Evolutionary conservation across 768 basidiomycete genomes (phyloP).

Genomic region (Agaricus bisporus): DNA sequence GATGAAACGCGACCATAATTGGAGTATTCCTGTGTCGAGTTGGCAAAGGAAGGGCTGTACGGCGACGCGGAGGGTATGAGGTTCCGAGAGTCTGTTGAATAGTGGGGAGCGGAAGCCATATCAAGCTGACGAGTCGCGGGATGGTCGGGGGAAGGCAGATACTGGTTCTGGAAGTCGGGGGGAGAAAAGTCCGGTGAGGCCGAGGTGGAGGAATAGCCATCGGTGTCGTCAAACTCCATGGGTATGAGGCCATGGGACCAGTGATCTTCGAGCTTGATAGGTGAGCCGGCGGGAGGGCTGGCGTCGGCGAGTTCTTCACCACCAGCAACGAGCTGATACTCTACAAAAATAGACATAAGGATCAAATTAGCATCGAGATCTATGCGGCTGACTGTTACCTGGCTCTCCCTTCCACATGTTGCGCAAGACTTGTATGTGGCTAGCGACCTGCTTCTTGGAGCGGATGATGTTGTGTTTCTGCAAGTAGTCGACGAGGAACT

Average conservation of each 20-base stretch:
- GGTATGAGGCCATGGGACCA: constrained; percentile 35
- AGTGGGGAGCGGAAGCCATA: constrained; percentile 1
- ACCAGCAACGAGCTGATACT: constrained; percentile 75
- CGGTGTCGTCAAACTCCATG: constrained; percentile 38
- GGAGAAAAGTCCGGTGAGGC: constrained; percentile 42
- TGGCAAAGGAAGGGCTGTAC: constrained; percentile 1
- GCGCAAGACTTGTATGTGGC: constrained; percentile 77
- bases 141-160: constrained; percentile 39
- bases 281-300: constrained; percentile 31
- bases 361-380: constrained; percentile 7
- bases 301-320: constrained; percentile 66
- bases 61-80: constrained; percentile 1
- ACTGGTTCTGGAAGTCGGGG: constrained; percentile 36
- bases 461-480: constrained; percentile 63
- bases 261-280: constrained; percentile 53
- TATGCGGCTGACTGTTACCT: constrained; percentile 34
- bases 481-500: constrained; percentile 80
- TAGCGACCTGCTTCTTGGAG: constrained; percentile 86
- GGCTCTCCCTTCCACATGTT: constrained; percentile 88
- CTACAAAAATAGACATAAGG: constrained; percentile 27
- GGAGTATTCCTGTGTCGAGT: constrained; percentile 4
- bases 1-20: constrained; percentile 3
- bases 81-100: background rate
- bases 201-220: constrained; percentile 30
- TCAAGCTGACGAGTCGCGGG: constrained; percentile 20